Base-by-base conservation (phyloP, 2,329 filamentous ascomycete species). In the Colletotrichum simmondsii region DNA sequence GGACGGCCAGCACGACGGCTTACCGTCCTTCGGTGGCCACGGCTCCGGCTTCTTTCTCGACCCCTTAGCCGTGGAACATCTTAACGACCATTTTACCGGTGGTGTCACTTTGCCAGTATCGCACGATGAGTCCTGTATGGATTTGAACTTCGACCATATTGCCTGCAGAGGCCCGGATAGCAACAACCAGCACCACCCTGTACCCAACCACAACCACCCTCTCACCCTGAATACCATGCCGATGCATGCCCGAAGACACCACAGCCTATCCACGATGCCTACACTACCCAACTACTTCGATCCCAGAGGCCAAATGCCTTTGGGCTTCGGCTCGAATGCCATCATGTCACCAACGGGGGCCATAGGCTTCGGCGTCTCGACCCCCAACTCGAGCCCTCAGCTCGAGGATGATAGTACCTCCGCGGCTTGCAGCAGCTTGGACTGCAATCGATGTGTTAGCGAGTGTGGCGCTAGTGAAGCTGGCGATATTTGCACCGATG, bases 401-500 rank as follows among this genome's bases (percentile, higher is more conserved):
- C 24, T 46, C 57, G 65, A 76, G 56, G 75, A 79, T 53, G 81
- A 81, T 53, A 79, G 77, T 56, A 77, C 76, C 12, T 81, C 81
- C 22, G 76, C 79, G 60, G 78, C 80, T 37, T 83, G 82, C 76
- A 79, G 76, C 72, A 65, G 59, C 11, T 82, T 81, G 22, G 76
- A 80, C 14, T 85, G 83, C 65, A 80, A 78, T 7, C 78, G 77
- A 58, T 80, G 82, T 60, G 76, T 77, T 52, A 81, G 80, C 74
- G 77, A 83, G 56, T 84, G 81, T 61, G 81, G 78, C 54, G 80
- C 80, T 5, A 76, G 74, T 26, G 77, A 78, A 28, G 77, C 77
- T 24, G 79, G 75, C 60, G 77, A 83, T 57, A 81, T 81, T 62
- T 85, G 84, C 68, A 79, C 80, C 32, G 80, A 83, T 65, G 78